These are phyloP conservation scores for Rubia occidens DNA, from an alignment of 305 asterid species.

Conservation along the genomic window DNA sequence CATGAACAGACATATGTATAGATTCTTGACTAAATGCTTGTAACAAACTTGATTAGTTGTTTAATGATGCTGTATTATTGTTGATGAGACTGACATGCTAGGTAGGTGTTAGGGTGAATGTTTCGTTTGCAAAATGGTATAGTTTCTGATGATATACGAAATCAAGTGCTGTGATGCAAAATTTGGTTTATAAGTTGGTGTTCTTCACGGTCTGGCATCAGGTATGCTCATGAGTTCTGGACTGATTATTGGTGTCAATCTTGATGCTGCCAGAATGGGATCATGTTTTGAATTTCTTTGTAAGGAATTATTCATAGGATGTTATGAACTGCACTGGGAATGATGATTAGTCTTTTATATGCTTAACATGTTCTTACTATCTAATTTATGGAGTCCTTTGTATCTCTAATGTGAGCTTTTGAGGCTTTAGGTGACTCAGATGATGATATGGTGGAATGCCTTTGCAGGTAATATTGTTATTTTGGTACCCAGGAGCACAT, in stretches of 20 bases:
- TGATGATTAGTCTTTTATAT: background rate
- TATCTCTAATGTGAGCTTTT: background rate
- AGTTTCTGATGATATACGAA: background rate
- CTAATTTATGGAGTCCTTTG: background rate
- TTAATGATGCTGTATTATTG: background rate
- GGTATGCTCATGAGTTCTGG: background rate
- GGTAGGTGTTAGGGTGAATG: background rate
- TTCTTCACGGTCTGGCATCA: background rate
- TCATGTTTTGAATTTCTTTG: background rate
- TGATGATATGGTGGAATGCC: slow-evolving; percentile 5
- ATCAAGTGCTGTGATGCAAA: background rate
- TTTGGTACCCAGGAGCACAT: background rate
- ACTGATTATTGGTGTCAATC: background rate
- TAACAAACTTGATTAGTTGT: background rate
- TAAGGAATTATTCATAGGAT: background rate
- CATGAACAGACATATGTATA: no score
- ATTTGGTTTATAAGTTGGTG: background rate
- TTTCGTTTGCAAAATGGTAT: background rate
- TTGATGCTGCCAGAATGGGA: background rate
- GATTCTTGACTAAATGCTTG: no score
- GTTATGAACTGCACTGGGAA: background rate
- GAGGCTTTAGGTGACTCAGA: background rate
- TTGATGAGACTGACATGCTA: background rate
- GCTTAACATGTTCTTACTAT: background rate
- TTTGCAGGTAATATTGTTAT: slow-evolving; percentile 1